These are phyloP conservation scores for Colletotrichum sp. DNA, from an alignment of 2,329 filamentous ascomycete genomes.

Conservation along the genomic window DNA sequence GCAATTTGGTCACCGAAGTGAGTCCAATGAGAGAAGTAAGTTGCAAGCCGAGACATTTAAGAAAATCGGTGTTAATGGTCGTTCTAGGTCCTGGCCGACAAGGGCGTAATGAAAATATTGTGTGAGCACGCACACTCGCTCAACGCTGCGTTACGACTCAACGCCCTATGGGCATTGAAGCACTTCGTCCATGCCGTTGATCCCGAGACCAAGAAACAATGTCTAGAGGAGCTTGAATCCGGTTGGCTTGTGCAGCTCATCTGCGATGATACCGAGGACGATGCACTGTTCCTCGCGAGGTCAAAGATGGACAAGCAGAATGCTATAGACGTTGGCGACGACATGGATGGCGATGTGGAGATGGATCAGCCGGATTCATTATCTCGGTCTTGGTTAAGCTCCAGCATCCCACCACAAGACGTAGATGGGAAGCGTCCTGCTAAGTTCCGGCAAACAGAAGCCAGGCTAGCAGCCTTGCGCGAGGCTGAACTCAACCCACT, in stretches of 20 bases:
- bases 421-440: constrained; percentile 33
- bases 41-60: constrained; percentile 17
- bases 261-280: constrained; percentile 64
- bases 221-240: constrained; percentile 77
- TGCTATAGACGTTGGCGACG: constrained; percentile 33
- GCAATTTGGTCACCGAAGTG: constrained; percentile 86
- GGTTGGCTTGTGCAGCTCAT: constrained; percentile 85
- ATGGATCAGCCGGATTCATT: constrained; percentile 55
- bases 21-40: constrained; percentile 89
- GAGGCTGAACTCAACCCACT: constrained; percentile 72
- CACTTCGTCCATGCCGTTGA: constrained; percentile 80
- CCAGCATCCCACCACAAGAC: constrained; percentile 18
- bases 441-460: constrained; percentile 54
- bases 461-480: constrained; percentile 56
- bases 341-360: constrained; percentile 64
- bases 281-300: constrained; percentile 47
- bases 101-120: constrained; percentile 76
- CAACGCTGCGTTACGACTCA: constrained; percentile 79
- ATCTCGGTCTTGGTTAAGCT: constrained; percentile 25
- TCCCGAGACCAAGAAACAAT: constrained; percentile 75
- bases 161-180: constrained; percentile 93
- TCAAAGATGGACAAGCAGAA: constrained; percentile 32
- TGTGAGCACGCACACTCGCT: constrained; percentile 85
- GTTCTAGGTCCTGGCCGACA: constrained; percentile 70
- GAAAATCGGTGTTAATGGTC: background rate